A percentile compares a stretch with the other conserved stretches of the same genome.
These are phyloP conservation scores for Hymenoscyphus linearis DNA, from an alignment of 2,329 filamentous ascomycete genomes.

Conservation along the genomic window DNA sequence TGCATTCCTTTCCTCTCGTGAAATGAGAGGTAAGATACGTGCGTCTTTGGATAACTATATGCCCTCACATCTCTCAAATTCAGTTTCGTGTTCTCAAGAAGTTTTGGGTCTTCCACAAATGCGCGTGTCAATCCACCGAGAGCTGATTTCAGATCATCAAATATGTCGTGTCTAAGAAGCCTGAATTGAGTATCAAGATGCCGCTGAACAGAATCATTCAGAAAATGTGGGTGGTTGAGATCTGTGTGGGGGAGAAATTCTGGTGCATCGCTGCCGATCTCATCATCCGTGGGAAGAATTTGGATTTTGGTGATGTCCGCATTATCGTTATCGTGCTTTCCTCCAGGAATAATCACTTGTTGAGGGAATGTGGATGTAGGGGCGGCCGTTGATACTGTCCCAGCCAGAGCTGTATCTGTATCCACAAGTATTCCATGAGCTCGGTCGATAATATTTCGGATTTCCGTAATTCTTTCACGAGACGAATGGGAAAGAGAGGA, in stretches of 20 bases:
- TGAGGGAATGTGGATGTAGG: constrained; percentile 18
- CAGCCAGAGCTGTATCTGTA: neutral
- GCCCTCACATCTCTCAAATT: constrained; percentile 18
- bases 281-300: constrained; percentile 31
- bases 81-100: constrained; percentile 17
- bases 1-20: constrained; percentile 36
- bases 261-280: constrained; percentile 33
- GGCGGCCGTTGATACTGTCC: constrained; percentile 11
- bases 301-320: constrained; percentile 31
- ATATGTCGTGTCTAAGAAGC: constrained; percentile 40
- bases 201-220: constrained; percentile 29
- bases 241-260: constrained; percentile 43
- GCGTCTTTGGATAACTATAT: constrained; percentile 29
- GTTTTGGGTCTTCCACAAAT: constrained; percentile 15
- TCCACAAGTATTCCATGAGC: constrained; percentile 13
- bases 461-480: constrained; percentile 8
- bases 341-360: constrained; percentile 11
- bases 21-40: constrained; percentile 14
- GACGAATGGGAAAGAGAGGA: constrained; percentile 13
- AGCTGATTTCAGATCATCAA: constrained; percentile 47
- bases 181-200: constrained; percentile 30
- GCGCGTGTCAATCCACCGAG: constrained; percentile 26
- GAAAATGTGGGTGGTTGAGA: constrained; percentile 36
- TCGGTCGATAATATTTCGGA: constrained; percentile 16
- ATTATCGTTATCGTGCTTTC: constrained; percentile 15